Evolutionary conservation across 805 yeast genomes (phyloP).

Genomic region (Cyberlindnera mrakii): DNA sequence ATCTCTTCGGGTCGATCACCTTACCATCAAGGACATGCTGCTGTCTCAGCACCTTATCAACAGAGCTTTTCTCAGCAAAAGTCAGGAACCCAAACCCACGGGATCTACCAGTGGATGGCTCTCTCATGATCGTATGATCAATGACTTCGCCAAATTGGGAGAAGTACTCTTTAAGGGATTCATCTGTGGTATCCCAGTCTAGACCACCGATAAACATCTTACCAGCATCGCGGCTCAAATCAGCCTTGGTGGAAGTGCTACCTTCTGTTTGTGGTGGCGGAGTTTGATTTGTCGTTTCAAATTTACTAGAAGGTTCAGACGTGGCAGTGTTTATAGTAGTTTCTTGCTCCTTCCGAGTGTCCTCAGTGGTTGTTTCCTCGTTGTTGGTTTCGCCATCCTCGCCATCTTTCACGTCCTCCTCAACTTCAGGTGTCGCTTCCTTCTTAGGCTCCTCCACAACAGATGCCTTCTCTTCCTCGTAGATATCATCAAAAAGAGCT

Average conservation of each 20-base stretch:
- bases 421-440: conserved; percentile 5
- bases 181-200: conserved; percentile 97
- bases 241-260: conserved; percentile 32
- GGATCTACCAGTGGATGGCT: conserved; percentile 76
- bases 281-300: conserved; percentile 1
- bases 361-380: background rate
- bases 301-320: too few relatives aligned
- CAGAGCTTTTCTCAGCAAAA: conserved; percentile 74
- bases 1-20: conserved; percentile 94
- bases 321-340: background rate
- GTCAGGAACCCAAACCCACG: conserved; percentile 95
- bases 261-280: conserved; percentile 3
- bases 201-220: conserved; percentile 96
- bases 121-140: conserved; percentile 92
- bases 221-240: conserved; percentile 67
- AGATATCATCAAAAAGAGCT: conserved; percentile 89
- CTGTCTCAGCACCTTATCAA: conserved; percentile 76
- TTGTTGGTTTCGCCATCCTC: background rate
- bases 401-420: conserved; percentile 3
- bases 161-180: conserved; percentile 74
- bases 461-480: conserved; percentile 31
- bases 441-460: conserved; percentile 24
- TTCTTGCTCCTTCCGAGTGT: background rate
- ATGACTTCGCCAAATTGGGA: conserved; percentile 82
- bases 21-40: conserved; percentile 93